phyloP scores from a whole-genome alignment of 2,329 filamentous ascomycete species.

The Verticillium albo-atrum region DNA sequence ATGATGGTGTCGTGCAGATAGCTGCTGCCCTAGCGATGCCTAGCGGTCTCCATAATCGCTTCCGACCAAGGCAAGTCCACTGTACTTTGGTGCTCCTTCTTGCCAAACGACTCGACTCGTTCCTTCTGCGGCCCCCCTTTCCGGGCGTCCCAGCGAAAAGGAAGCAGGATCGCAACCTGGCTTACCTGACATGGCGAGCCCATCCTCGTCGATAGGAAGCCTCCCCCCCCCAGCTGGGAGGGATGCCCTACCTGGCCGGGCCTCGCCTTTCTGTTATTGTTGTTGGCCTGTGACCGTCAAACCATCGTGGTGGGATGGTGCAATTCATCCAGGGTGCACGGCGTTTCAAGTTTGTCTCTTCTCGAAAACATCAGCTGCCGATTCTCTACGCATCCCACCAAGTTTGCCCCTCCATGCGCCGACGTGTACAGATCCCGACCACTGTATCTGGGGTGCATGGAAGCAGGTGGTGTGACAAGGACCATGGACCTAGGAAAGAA shows the following conservation, averaged over 20 bases:
- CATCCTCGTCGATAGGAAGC: neutral
- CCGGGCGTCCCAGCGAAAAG: neutral
- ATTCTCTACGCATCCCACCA: neutral
- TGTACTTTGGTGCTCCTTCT: neutral
- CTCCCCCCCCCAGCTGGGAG: neutral
- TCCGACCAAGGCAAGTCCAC: neutral
- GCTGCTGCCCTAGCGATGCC: neutral
- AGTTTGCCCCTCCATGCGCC: neutral
- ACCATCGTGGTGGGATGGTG: neutral
- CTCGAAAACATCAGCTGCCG: neutral
- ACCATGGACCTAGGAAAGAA: neutral
- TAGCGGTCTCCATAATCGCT: neutral
- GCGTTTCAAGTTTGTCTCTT: neutral
- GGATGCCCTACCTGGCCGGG: too few species aligned
- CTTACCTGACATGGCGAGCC: neutral
- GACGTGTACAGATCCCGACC: neutral
- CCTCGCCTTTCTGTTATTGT: neutral
- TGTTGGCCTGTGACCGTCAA: neutral
- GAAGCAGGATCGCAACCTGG: neutral
- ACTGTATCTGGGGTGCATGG: neutral
- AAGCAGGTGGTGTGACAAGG: neutral
- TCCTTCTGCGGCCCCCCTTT: neutral
- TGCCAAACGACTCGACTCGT: neutral
- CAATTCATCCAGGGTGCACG: neutral
- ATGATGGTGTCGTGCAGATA: neutral